phyloP scores from a whole-genome alignment of 2,329 filamentous ascomycete species.

The Penicillium hordei region DNA sequence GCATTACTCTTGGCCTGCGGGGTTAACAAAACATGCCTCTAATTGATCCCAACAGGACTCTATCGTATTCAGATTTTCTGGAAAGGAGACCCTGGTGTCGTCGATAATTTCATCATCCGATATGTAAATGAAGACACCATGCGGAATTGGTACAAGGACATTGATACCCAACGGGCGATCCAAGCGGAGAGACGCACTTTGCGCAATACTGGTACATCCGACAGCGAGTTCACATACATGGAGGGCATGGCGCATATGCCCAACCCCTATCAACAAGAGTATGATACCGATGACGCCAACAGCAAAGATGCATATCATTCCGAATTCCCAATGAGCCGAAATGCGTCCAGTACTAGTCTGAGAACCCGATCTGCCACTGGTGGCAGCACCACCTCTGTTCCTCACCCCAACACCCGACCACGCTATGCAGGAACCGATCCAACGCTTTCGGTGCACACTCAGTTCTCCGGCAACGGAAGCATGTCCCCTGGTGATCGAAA shows the following conservation, averaged over 20 bases:
- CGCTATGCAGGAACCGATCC: conserved; percentile 68
- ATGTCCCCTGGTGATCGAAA: conserved; percentile 62
- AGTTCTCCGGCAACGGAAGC: conserved; percentile 48
- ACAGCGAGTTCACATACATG: conserved; percentile 79
- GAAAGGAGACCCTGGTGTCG: conserved; percentile 93
- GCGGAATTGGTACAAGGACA: conserved; percentile 83
- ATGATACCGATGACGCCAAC: conserved; percentile 53
- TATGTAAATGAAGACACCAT: conserved; percentile 89
- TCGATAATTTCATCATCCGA: conserved; percentile 94
- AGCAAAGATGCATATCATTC: conserved; percentile 43
- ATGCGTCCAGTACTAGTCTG: conserved; percentile 72
- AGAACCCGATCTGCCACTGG: conserved; percentile 73
- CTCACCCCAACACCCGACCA: conserved; percentile 52
- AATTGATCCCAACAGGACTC: conserved; percentile 59
- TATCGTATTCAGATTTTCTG: conserved; percentile 98
- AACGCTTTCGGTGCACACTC: conserved; percentile 67
- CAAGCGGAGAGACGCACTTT: conserved; percentile 56
- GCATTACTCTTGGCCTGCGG: conserved; percentile 29
- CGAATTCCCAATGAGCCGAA: conserved; percentile 60
- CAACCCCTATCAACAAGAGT: conserved; percentile 74
- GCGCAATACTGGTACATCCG: conserved; percentile 56
- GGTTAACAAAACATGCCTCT: neutral
- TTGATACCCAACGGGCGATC: conserved; percentile 69
- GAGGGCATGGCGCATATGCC: conserved; percentile 65
- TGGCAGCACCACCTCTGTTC: conserved; percentile 49